Evolutionary conservation across 2,329 filamentous ascomycete genomes (phyloP).

Genomic region (Ophiostoma sp.): DNA sequence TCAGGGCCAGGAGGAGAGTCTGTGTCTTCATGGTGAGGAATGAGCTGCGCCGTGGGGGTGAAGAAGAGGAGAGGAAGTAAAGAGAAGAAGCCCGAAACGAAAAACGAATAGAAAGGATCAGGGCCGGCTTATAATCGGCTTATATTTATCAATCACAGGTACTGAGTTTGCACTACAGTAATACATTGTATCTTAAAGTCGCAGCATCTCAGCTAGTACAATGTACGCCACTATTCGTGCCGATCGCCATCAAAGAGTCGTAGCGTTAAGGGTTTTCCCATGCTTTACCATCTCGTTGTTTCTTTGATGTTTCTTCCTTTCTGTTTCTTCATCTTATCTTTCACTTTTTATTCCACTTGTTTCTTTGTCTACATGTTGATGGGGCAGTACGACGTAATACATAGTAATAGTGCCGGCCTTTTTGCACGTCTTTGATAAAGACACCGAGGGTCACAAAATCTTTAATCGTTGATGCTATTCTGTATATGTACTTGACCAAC

Average conservation of each 20-base stretch:
- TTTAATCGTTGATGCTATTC: background rate
- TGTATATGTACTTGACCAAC: background rate
- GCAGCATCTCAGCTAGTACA: background rate
- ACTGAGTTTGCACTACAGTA: background rate
- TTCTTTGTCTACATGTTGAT: constrained; percentile 9
- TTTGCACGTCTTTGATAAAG: background rate
- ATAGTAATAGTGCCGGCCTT: background rate
- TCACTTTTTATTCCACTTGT: background rate
- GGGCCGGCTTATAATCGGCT: background rate
- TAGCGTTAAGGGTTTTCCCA: background rate
- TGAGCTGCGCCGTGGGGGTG: background rate
- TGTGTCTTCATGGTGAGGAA: constrained; percentile 11
- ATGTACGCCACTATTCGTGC: background rate
- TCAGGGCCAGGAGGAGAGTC: constrained; percentile 4
- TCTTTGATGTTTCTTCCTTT: background rate
- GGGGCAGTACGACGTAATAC: constrained; percentile 4
- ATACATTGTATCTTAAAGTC: background rate
- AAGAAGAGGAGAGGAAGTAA: background rate
- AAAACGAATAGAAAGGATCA: background rate
- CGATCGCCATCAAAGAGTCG: constrained; percentile 1
- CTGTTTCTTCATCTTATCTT: constrained; percentile 10
- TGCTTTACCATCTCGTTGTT: background rate
- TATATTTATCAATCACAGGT: constrained; percentile 6
- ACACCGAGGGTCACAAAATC: background rate
- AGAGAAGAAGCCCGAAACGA: background rate